A percentile compares a stretch with the other conserved stretches of the same genome.
Evolutionary conservation across 192 early-diverging fungal genomes (phyloP).

Genomic region (Dissophora globulifera): DNA sequence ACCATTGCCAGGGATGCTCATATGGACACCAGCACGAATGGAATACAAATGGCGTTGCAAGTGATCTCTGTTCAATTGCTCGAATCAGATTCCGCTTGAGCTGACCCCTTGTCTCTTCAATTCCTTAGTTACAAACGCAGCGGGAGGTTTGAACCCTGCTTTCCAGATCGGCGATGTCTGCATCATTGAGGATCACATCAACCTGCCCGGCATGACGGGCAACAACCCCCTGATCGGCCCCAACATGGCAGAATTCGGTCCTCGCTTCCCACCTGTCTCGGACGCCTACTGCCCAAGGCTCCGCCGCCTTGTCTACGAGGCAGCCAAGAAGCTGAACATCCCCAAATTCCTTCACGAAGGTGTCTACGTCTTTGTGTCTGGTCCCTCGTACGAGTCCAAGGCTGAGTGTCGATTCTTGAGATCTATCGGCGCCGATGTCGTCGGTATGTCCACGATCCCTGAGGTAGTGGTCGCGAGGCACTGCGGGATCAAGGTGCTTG

Average conservation of each 20-base stretch:
- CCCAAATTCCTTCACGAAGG: constrained; percentile 76
- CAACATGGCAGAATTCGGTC: constrained; percentile 84
- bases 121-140: constrained; percentile 84
- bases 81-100: too few species aligned
- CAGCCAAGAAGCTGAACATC: constrained; percentile 61
- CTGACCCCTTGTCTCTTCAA: neutral
- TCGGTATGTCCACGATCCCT: constrained; percentile 91
- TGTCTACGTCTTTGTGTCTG: constrained; percentile 84
- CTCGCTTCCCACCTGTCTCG: constrained; percentile 87
- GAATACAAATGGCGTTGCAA: too few species aligned
- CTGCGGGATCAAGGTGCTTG: constrained; percentile 82
- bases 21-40: too few species aligned
- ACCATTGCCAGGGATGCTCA: too few species aligned
- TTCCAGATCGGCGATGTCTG: constrained; percentile 90
- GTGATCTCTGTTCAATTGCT: too few species aligned
- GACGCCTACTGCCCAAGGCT: constrained; percentile 86
- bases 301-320: constrained; percentile 76
- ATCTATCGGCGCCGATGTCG: constrained; percentile 77
- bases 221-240: constrained; percentile 86
- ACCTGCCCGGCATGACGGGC: constrained; percentile 77
- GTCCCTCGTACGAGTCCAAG: constrained; percentile 91
- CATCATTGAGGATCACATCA: constrained; percentile 82
- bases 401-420: constrained; percentile 83
- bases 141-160: constrained; percentile 79
- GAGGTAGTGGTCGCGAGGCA: constrained; percentile 91